Percentiles rank a stretch among this genome's conserved stretches.
phyloP scores from a whole-genome alignment of 192 early-diverging fungal species.

The Backusella liffmaniae region DNA sequence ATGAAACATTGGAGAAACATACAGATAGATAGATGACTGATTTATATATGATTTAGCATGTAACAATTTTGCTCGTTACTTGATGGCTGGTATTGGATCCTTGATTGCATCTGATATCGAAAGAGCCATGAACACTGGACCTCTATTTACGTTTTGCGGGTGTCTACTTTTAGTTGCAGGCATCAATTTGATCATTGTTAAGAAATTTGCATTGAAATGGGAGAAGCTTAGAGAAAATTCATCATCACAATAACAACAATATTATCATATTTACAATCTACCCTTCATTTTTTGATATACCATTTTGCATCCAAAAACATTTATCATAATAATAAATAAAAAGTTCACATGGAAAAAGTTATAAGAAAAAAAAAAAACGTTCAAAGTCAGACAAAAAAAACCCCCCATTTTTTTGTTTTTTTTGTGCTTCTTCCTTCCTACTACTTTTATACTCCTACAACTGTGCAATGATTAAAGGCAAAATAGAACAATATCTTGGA shows the following conservation, averaged over 20 bases:
- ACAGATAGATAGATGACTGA: neutral
- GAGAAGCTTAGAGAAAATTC: neutral
- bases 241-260: neutral
- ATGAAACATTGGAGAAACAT: neutral
- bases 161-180: neutral
- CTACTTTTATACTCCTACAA: too few relatives aligned
- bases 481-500: neutral
- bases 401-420: too few relatives aligned
- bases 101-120: conserved; percentile 34
- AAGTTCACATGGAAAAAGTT: too few relatives aligned
- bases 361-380: neutral
- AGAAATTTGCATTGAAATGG: conserved; percentile 2
- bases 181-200: conserved; percentile 8
- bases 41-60: conserved; percentile 25
- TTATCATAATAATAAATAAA: neutral
- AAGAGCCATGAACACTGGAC: conserved; percentile 21
- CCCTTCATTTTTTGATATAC: neutral
- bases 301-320: neutral
- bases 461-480: neutral
- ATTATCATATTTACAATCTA: neutral
- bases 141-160: conserved; percentile 29
- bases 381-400: neutral
- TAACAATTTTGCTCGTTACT: conserved; percentile 32
- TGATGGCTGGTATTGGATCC: conserved; percentile 34
- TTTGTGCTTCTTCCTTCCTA: neutral